These are phyloP conservation scores for Syzygium grande DNA, from an alignment of 345 rosid species.

Conservation along the genomic window DNA sequence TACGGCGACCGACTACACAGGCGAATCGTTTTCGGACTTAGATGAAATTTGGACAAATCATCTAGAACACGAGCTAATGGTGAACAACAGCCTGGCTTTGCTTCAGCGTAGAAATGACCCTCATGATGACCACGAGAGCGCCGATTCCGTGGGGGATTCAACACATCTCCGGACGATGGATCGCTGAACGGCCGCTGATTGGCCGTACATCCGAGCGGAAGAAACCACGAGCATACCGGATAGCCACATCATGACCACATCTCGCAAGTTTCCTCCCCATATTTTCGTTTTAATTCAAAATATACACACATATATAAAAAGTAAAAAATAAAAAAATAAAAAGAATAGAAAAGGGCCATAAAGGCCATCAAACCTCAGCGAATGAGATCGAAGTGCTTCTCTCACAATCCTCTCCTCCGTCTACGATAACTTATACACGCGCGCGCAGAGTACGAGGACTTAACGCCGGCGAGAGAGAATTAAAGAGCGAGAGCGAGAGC, in stretches of 20 bases:
- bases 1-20: neutral
- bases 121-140: neutral
- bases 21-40: neutral
- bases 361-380: neutral
- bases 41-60: neutral
- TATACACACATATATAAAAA: no score
- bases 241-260: neutral
- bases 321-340: neutral
- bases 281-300: no score
- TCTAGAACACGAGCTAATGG: accelerated
- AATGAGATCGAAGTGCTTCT: neutral
- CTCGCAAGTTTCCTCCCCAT: neutral
- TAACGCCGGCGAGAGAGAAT: neutral
- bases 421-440: neutral
- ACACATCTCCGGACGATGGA: neutral
- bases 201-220: neutral
- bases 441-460: neutral
- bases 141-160: neutral
- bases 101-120: neutral
- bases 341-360: neutral
- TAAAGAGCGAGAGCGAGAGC: neutral
- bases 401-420: neutral
- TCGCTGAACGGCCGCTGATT: neutral
- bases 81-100: neutral
- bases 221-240: neutral